phyloP scores from a whole-genome alignment of 2,329 filamentous ascomycete genomes.

The Trichoderma sp. region DNA sequence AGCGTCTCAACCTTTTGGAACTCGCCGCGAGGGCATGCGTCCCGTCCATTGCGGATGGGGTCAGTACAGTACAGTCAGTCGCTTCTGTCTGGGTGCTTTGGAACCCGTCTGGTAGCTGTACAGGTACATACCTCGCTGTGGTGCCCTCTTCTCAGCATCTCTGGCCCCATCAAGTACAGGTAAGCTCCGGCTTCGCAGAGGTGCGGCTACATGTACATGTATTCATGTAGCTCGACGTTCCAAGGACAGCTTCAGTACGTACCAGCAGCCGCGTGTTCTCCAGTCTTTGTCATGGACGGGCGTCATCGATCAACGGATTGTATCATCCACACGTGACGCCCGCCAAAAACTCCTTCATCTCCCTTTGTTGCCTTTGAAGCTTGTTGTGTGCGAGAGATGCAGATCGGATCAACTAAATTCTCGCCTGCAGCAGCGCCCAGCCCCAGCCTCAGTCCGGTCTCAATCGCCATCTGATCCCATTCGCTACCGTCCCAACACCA shows the following conservation, averaged over 20 bases:
- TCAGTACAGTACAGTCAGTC: background rate
- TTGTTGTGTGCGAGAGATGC: background rate
- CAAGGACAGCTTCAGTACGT: background rate
- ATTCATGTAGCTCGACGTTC: background rate
- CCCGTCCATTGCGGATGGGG: background rate
- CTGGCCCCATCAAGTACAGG: background rate
- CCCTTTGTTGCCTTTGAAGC: background rate
- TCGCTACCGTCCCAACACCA: background rate
- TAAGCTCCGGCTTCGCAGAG: background rate
- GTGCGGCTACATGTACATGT: background rate
- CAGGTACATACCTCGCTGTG: background rate
- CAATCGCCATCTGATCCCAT: background rate
- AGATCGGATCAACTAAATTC: background rate
- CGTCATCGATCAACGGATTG: slow-evolving; percentile 14
- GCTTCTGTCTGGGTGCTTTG: background rate
- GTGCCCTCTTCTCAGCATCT: background rate
- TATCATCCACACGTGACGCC: slow-evolving; percentile 12
- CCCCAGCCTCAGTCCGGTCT: background rate
- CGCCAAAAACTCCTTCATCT: background rate
- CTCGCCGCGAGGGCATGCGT: background rate
- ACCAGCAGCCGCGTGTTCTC: background rate
- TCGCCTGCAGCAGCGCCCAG: background rate
- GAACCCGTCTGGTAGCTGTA: background rate
- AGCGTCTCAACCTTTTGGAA: background rate
- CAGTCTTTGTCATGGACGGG: background rate